Conservation (phyloP, 139 green algal species). For the Chlorella sp. region DNA sequence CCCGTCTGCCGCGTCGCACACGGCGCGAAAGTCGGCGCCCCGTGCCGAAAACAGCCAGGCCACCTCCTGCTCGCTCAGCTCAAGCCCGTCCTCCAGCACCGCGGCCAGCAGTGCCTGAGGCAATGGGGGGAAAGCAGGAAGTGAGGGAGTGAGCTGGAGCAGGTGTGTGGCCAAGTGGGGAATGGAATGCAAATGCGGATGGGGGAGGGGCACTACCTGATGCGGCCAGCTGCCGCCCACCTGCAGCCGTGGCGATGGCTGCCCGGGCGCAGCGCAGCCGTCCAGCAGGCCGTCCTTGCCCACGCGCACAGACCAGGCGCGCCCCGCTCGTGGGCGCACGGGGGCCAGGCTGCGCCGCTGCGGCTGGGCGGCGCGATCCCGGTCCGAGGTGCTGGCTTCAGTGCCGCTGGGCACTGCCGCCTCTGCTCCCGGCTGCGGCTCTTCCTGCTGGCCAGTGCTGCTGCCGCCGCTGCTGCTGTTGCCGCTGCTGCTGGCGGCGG, state of each 20-base stretch:
- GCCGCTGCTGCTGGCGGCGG: not conserved
- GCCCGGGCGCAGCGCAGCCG: conserved; percentile 5
- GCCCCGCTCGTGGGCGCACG: conserved; percentile 6
- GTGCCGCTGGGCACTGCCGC: no score
- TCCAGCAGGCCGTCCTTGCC: conserved; percentile 12
- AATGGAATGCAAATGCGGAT: no score
- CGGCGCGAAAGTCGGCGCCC: conserved; percentile 63
- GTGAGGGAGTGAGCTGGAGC: no score
- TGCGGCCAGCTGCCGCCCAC: not conserved
- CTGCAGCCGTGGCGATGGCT: not conserved
- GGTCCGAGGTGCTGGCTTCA: no score
- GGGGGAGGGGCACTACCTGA: no score
- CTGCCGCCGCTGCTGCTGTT: not conserved
- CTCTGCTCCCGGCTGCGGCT: conserved; percentile 1
- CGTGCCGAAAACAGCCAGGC: conserved; percentile 59
- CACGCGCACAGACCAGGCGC: conserved; percentile 33
- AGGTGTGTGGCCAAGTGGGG: no score
- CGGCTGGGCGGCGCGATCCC: not conserved
- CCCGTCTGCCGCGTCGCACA: conserved; percentile 64
- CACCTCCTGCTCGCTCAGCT: conserved; percentile 56
- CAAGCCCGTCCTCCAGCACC: conserved; percentile 25
- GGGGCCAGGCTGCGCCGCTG: conserved; percentile 24
- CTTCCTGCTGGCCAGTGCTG: not conserved
- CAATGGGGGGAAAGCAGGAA: not conserved
- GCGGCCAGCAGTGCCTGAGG: conserved; percentile 8